Conservation (phyloP, 139 green algal genomes). For the Ostreobium quekettii region DNA sequence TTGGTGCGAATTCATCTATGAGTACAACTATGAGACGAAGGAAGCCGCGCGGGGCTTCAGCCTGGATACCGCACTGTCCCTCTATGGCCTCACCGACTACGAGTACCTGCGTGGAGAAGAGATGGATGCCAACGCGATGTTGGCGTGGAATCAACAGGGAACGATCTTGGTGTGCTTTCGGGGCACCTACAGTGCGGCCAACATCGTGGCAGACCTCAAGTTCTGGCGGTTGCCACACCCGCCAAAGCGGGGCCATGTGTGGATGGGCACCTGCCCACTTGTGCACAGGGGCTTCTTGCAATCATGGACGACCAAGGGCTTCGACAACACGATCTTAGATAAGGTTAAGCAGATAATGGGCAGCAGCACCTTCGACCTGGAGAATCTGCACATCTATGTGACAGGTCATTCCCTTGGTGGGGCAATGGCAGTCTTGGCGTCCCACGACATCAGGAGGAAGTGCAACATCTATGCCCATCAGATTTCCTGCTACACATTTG, state of each 20-base stretch:
- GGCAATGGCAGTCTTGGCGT: neutral
- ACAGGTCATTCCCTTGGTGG: neutral
- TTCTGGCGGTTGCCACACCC: neutral
- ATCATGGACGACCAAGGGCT: neutral
- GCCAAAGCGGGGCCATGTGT: neutral
- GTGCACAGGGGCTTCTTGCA: neutral
- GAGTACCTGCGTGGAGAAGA: neutral
- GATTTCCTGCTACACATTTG: slow-evolving; percentile 37
- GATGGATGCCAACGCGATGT: neutral
- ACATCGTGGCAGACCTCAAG: neutral
- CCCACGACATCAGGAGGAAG: neutral
- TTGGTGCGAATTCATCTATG: neutral
- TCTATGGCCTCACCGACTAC: neutral
- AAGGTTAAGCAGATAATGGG: neutral
- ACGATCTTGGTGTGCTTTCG: slow-evolving; percentile 1
- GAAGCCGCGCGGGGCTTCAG: neutral
- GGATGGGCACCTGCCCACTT: neutral
- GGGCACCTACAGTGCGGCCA: neutral
- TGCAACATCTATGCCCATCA: neutral
- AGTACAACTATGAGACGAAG: neutral
- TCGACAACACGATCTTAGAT: neutral
- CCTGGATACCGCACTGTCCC: neutral
- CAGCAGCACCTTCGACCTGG: neutral
- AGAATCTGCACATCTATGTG: neutral
- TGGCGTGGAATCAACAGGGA: neutral